These are phyloP conservation scores for Candida albicans DNA, from an alignment of 1,139 yeast genomes.

Conservation along the genomic window DNA sequence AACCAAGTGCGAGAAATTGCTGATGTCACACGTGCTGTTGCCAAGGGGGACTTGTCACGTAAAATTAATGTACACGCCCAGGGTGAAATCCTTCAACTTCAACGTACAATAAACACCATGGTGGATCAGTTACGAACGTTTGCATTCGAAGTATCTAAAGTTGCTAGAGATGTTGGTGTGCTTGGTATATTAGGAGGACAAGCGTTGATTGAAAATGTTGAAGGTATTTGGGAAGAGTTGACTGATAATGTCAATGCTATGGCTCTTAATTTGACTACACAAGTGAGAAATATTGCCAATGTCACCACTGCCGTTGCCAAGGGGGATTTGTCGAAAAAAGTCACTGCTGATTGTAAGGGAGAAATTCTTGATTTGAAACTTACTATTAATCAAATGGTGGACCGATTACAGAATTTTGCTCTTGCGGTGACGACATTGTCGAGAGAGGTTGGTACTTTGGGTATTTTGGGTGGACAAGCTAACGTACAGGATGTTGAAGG, in stretches of 20 bases:
- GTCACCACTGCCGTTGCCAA: slow-evolving; percentile 93
- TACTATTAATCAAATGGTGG: slow-evolving; percentile 85
- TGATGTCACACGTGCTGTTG: slow-evolving; percentile 83
- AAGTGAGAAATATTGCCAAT: slow-evolving; percentile 85
- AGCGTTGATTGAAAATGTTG: slow-evolving; percentile 79
- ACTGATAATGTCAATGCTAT: slow-evolving; percentile 89
- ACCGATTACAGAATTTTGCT: slow-evolving; percentile 84
- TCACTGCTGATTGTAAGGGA: slow-evolving; percentile 87
- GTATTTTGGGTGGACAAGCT: slow-evolving; percentile 89
- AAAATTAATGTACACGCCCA: slow-evolving; percentile 83
- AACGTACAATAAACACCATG: slow-evolving; percentile 81
- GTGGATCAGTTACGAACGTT: slow-evolving; percentile 85
- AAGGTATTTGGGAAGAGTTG: slow-evolving; percentile 87
- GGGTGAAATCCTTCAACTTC: slow-evolving; percentile 77
- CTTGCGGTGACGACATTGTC: slow-evolving; percentile 85
- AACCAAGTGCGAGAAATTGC: slow-evolving; percentile 85
- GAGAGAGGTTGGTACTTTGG: slow-evolving; percentile 86
- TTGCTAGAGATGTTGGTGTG: slow-evolving; percentile 88
- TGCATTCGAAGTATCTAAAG: slow-evolving; percentile 86
- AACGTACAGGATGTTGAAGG: slow-evolving; percentile 92
- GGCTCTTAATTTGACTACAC: slow-evolving; percentile 85
- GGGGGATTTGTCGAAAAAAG: slow-evolving; percentile 83
- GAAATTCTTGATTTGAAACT: slow-evolving; percentile 79
- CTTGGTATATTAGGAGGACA: slow-evolving; percentile 88
- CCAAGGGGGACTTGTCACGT: slow-evolving; percentile 73